These are phyloP conservation scores for Rosa multiflora DNA, from an alignment of 306 rosid species.

Conservation along the genomic window DNA sequence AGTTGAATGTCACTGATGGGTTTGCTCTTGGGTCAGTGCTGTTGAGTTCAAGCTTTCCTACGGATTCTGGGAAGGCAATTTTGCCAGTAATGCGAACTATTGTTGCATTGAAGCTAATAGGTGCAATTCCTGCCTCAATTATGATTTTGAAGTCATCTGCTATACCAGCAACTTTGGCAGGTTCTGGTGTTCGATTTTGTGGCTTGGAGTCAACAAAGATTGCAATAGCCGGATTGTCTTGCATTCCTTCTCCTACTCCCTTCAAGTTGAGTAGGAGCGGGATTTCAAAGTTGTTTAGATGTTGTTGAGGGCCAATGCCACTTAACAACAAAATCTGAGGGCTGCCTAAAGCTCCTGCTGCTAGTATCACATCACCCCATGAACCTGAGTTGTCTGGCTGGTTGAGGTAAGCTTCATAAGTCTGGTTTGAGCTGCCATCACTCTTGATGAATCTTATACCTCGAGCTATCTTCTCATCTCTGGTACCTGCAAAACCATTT, in stretches of 20 bases:
- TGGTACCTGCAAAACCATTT: slow-evolving; percentile 36
- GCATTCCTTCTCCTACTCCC: slow-evolving; percentile 60
- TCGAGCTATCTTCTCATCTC: slow-evolving; percentile 40
- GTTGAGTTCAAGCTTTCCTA: slow-evolving; percentile 49
- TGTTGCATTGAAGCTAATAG: slow-evolving; percentile 48
- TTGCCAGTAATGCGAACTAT: slow-evolving; percentile 43
- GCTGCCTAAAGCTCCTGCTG: slow-evolving; percentile 77
- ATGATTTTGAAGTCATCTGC: slow-evolving; percentile 53
- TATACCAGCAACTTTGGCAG: slow-evolving; percentile 68
- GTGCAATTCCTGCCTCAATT: slow-evolving; percentile 56
- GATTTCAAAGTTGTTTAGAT: slow-evolving; percentile 20
- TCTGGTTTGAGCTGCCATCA: slow-evolving; percentile 38
- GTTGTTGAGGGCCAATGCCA: slow-evolving; percentile 65
- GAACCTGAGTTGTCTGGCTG: slow-evolving; percentile 37
- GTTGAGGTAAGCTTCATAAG: slow-evolving; percentile 50
- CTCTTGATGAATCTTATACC: slow-evolving; percentile 64
- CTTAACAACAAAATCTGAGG: slow-evolving; percentile 67
- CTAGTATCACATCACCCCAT: slow-evolving; percentile 61
- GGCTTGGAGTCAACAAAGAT: slow-evolving; percentile 47
- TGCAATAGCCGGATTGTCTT: slow-evolving; percentile 58
- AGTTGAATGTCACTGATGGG: slow-evolving; percentile 70
- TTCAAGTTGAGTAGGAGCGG: slow-evolving; percentile 18
- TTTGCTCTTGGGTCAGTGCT: slow-evolving; percentile 61
- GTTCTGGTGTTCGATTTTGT: slow-evolving; percentile 52
- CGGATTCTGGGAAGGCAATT: slow-evolving; percentile 51